These are phyloP conservation scores for Diaporthe citriasiana DNA, from an alignment of 2,329 filamentous ascomycete genomes.

Conservation along the genomic window DNA sequence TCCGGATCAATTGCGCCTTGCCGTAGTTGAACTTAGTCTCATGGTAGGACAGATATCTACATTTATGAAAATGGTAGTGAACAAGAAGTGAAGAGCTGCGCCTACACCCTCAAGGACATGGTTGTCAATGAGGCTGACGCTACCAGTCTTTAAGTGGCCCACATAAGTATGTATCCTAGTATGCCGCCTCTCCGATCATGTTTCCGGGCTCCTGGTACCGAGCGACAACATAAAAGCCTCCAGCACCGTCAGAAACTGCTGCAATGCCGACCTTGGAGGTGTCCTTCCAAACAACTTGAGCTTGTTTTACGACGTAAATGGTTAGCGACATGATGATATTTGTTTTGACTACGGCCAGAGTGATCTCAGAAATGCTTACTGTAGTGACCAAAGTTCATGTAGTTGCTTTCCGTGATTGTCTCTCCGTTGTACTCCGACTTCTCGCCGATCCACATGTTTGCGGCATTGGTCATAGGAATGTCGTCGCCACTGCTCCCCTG, in stretches of 20 bases:
- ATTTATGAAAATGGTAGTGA: neutral
- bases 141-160: neutral
- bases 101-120: neutral
- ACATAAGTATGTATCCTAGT: neutral
- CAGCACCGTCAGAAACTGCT: constrained; percentile 15
- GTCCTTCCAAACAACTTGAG: constrained; percentile 21
- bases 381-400: constrained; percentile 30
- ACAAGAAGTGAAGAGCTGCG: constrained; percentile 7
- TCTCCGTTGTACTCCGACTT: constrained; percentile 24
- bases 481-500: constrained; percentile 14
- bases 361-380: neutral
- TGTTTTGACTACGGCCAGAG: too few species aligned
- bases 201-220: neutral
- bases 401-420: constrained; percentile 25
- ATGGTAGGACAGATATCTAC: constrained; percentile 4
- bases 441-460: constrained; percentile 22
- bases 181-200: constrained; percentile 24
- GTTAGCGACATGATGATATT: neutral
- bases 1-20: neutral
- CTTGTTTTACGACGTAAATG: neutral
- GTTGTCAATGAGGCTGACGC: neutral
- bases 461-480: constrained; percentile 21
- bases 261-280: constrained; percentile 20
- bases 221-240: constrained; percentile 16
- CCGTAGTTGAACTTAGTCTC: neutral